Evolutionary conservation across 441 rosid species (phyloP).

Genomic region (Flueggea neowawraea): DNA sequence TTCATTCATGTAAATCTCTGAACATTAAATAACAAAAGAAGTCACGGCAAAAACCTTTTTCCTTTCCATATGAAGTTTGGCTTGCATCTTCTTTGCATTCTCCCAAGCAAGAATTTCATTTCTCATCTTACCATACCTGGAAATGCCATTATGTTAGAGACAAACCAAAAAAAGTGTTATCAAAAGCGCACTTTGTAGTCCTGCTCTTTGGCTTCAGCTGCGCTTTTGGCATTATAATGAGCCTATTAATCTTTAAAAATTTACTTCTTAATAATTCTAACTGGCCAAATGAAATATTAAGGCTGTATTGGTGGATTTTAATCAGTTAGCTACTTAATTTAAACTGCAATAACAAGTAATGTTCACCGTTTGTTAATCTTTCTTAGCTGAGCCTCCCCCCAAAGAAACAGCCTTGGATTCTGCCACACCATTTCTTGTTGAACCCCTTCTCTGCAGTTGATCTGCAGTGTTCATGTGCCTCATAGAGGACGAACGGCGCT

Average conservation of each 20-base stretch:
- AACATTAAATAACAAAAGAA: not conserved
- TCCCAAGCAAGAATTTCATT: slow-evolving; percentile 64
- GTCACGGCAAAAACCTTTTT: slow-evolving; percentile 38
- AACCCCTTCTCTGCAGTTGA: slow-evolving; percentile 19
- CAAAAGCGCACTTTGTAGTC: too few species aligned
- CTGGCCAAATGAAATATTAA: too few species aligned
- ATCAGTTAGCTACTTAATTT: too few species aligned
- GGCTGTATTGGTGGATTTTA: too few species aligned
- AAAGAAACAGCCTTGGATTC: slow-evolving; percentile 54
- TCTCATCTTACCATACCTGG: slow-evolving; percentile 64
- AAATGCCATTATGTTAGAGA: slow-evolving; percentile 1
- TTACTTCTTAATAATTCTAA: too few species aligned
- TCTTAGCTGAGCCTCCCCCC: slow-evolving; percentile 59
- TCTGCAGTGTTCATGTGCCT: slow-evolving; percentile 16
- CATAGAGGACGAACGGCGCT: slow-evolving; percentile 22
- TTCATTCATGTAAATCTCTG: not conserved
- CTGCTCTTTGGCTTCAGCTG: too few species aligned
- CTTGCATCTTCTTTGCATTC: slow-evolving; percentile 56
- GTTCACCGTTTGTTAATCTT: slow-evolving; percentile 46
- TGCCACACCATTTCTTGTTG: slow-evolving; percentile 8
- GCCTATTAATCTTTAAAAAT: too few species aligned
- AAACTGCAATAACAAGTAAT: not conserved
- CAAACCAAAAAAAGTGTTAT: not conserved
- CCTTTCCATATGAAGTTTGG: slow-evolving; percentile 51
- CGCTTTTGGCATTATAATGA: too few species aligned